phyloP scores from a whole-genome alignment of 768 basidiomycete species.

The Mycena crocata region DNA sequence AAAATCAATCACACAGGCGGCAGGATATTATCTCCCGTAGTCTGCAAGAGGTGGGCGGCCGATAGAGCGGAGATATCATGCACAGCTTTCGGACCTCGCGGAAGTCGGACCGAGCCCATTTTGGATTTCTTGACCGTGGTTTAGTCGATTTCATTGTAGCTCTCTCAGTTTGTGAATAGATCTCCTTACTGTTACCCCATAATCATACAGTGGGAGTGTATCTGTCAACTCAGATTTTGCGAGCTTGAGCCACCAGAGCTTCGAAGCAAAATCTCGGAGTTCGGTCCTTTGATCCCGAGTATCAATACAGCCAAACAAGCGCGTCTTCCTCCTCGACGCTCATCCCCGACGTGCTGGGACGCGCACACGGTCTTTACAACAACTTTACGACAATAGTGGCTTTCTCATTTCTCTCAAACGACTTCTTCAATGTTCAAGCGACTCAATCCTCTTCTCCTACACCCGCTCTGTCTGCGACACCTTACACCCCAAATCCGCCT shows the following conservation, averaged over 20 bases:
- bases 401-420: background rate
- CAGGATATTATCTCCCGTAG: too few relatives aligned
- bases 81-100: background rate
- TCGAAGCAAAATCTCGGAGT: background rate
- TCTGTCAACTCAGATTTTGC: background rate
- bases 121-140: conserved; percentile 1
- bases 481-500: background rate
- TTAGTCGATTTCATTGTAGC: conserved; percentile 1
- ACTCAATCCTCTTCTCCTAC: background rate
- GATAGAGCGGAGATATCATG: conserved; percentile 17
- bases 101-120: background rate
- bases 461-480: background rate
- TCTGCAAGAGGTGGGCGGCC: conserved; percentile 16
- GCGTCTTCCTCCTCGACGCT: conserved; percentile 1
- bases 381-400: background rate
- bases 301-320: conserved; percentile 6
- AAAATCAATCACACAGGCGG: too few relatives aligned
- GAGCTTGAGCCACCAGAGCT: background rate
- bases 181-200: background rate
- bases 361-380: background rate
- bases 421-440: conserved; percentile 3
- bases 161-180: background rate
- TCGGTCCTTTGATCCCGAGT: conserved; percentile 1
- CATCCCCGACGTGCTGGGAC: conserved; percentile 6
- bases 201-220: background rate